Conservation (phyloP, 768 basidiomycete genomes). For the Trametes punicea region DNA sequence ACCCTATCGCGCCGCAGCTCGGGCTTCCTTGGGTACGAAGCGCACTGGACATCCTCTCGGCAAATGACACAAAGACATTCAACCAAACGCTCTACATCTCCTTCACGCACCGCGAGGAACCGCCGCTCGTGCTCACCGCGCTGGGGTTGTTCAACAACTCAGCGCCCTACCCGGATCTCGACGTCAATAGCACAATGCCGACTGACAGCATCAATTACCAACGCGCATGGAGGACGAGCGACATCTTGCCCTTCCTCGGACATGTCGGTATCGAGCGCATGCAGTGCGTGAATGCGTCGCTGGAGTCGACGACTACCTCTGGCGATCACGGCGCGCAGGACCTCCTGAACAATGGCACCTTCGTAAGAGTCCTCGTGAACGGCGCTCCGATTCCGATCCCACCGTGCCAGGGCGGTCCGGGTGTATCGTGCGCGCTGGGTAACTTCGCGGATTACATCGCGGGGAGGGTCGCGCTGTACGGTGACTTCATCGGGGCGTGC, state of each 20-base stretch:
- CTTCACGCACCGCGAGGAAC: conserved; percentile 23
- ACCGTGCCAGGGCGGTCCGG: conserved; percentile 15
- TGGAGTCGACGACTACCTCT: not conserved
- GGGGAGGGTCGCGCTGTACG: conserved; percentile 7
- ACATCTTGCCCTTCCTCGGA: conserved; percentile 18
- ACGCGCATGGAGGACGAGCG: conserved; percentile 20
- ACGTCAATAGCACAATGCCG: conserved; percentile 23
- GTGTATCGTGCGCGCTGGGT: conserved; percentile 13
- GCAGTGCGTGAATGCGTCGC: conserved; percentile 11
- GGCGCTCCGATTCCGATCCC: conserved; percentile 18
- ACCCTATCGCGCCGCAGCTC: conserved; percentile 19
- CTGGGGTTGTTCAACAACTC: conserved; percentile 25
- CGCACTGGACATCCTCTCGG: conserved; percentile 16
- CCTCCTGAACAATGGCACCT: not conserved
- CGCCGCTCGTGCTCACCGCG: conserved; percentile 22
- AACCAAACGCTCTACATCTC: conserved; percentile 20
- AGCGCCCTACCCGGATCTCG: conserved; percentile 13
- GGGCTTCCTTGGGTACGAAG: conserved; percentile 21
- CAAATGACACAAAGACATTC: conserved; percentile 14
- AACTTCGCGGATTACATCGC: conserved; percentile 7
- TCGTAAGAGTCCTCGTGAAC: conserved; percentile 16
- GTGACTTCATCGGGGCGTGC: conserved; percentile 18
- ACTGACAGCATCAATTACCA: conserved; percentile 22
- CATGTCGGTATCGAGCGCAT: conserved; percentile 17
- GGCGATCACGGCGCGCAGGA: conserved; percentile 3